Base-by-base conservation (phyloP, 805 yeast genomes). In the Candida gorgasii region DNA sequence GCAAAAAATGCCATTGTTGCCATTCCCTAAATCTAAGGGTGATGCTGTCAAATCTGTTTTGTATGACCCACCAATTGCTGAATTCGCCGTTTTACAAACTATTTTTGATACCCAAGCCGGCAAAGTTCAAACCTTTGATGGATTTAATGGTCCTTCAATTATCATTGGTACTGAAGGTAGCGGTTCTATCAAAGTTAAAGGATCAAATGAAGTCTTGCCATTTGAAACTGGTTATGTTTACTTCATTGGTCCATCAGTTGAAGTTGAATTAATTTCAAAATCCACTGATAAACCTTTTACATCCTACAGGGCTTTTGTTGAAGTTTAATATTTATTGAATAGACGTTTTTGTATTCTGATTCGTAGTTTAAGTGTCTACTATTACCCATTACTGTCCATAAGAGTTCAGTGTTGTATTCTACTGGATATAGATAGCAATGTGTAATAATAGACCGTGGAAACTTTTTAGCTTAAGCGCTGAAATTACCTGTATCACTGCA, bases 31-130 rank as follows among this genome's bases (percentile, higher is more conserved):
- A 65, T 75, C 86, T 16, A 57, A 69, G 8, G 93, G 93, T 48
- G 83, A 72, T 39, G 92, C 89, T 38, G 28, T 24, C n/a, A 46
- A 44, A 29, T 73, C 84, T 14, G 75, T 74, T 28, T 69, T 90
- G 52, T 93, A 83, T 67, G 86, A 93, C 62, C 99, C 99, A 24
- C 99, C 99, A 45, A 93, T 93, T 59, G 95, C 83, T 48, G 99
- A 93, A 72, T 93, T 93, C 58, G 76, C 96, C 4, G 97, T 93
- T n/a, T 75, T 93, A 57, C 89, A 87, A 67, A 84, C 92, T 33
- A 77, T 79, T 35, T 83, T 84, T 57, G 70, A 73, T 39, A 42
- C 51, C 29, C 61, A 67, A 30, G 59, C 73, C 8, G 77, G 75
- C 33, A 72, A 79, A 52, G 62, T 58, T 13, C 86, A 86, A 61